phyloP scores from a whole-genome alignment of 257 asterid genomes.

The Nicotiana obtusifolia region DNA sequence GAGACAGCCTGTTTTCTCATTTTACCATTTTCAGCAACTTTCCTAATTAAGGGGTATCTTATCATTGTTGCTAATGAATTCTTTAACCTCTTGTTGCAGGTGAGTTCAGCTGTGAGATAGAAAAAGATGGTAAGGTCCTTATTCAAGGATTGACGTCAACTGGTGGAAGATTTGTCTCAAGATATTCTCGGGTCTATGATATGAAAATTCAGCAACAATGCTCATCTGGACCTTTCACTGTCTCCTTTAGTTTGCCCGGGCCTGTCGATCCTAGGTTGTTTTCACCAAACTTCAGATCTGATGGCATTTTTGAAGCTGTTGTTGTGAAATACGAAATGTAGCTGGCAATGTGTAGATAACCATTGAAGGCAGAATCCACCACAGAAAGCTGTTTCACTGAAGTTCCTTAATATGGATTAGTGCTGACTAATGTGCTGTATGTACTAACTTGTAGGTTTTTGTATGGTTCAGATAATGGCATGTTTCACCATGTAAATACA shows the following conservation, averaged over 20 bases:
- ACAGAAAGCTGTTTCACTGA: not conserved
- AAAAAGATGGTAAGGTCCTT: constrained; percentile 54
- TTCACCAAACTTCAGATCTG: constrained; percentile 53
- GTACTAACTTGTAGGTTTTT: not conserved
- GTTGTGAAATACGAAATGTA: constrained; percentile 38
- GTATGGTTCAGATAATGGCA: not conserved
- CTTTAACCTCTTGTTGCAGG: constrained; percentile 31
- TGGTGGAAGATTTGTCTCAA: constrained; percentile 43
- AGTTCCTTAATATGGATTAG: not conserved
- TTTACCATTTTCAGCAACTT: not conserved
- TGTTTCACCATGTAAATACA: not conserved
- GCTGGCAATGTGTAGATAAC: constrained; percentile 5
- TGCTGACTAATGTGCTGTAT: not conserved
- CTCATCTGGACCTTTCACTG: constrained; percentile 72
- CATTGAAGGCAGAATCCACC: not conserved
- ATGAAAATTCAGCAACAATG: constrained; percentile 77
- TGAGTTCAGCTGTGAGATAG: constrained; percentile 60
- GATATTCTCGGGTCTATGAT: constrained; percentile 50
- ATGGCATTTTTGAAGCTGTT: constrained; percentile 79
- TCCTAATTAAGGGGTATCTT: not conserved
- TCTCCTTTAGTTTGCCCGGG: constrained; percentile 74
- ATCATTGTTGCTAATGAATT: not conserved
- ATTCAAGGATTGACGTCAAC: constrained; percentile 65
- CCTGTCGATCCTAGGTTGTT: constrained; percentile 77
- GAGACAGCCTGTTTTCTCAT: not conserved